Evolutionary conservation across 371 early-diverging fungal species (phyloP), one percentile per base, ranked within the genome.

Genomic region (Chytridium lagenaria): DNA sequence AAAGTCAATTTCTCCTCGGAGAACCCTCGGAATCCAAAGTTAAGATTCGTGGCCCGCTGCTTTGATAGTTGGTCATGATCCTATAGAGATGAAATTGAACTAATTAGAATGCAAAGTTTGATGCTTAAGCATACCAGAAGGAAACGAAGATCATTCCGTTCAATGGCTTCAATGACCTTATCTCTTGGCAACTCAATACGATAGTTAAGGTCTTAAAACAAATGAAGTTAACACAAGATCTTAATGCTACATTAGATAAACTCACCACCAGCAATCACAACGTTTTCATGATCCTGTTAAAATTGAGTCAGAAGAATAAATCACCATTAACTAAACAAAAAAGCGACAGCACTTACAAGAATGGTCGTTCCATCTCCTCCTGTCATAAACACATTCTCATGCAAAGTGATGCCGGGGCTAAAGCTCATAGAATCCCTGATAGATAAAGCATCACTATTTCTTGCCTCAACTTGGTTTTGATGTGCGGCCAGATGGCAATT

Each of bases 401-500:
- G 52, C 68, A 61, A 49, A 50, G 66, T 37, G 5, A 7, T 36
- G 39, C 55, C 28, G 0, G 76, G 71, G 31, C 63, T 19, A 67
- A 93, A 89, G 15, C 64, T 63, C n/a, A 89, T 83, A 30, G 87
- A 84, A 61, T 90, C 92, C 23, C 93, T 79, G 50, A 95, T 92
- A 22, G 87, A 85, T 30, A 86, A 86, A 1, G 87, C 88, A 76
- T 95, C 93, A 1, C 84, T 87, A 79, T 95, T 95, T 15, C 95
- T 85, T 34, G 89, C 89, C 10, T 83, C 80, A 1, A 88, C 83
- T 44, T 93, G 87, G 0, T 84, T 86, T 73, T 93, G 93, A 39
- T 93, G 93, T 1, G 95, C 95, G 0, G 94, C 93, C 72, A 95
- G 82, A 79, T 95, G 95, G 68, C 90, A 89, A 74, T 93, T 93